These are phyloP conservation scores for Trypanosoma theileri DNA, from an alignment of 208 protist genomes.

Conservation along the genomic window DNA sequence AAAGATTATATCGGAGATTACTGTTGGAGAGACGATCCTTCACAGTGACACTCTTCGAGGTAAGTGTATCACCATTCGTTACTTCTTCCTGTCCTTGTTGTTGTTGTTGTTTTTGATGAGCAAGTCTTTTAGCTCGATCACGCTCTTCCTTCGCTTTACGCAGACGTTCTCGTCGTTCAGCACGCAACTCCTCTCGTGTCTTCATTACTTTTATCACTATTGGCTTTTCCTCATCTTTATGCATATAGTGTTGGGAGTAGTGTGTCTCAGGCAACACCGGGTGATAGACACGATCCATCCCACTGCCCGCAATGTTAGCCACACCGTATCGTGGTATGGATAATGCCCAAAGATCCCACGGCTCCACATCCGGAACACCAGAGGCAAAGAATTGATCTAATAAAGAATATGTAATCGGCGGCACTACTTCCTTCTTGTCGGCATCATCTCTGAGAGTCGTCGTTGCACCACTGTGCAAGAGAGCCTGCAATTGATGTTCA, in stretches of 20 bases:
- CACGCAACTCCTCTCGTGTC: slow-evolving; percentile 64
- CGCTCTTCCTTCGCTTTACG: slow-evolving; percentile 50
- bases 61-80: neutral
- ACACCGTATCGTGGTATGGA: slow-evolving; percentile 59
- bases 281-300: slow-evolving; percentile 50
- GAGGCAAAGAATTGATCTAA: slow-evolving; percentile 46
- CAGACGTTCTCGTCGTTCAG: slow-evolving; percentile 58
- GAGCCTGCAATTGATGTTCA: slow-evolving; percentile 14
- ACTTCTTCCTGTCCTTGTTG: neutral
- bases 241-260: slow-evolving; percentile 55
- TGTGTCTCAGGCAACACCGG: slow-evolving; percentile 55
- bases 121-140: slow-evolving; percentile 34
- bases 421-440: neutral
- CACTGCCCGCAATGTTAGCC: slow-evolving; percentile 21
- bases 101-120: neutral
- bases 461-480: slow-evolving; percentile 8
- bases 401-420: slow-evolving; percentile 40
- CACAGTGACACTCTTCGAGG: slow-evolving; percentile 5
- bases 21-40: slow-evolving; percentile 65
- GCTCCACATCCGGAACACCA: slow-evolving; percentile 81
- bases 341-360: slow-evolving; percentile 79
- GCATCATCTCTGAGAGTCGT: slow-evolving; percentile 17
- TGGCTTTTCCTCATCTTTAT: slow-evolving; percentile 25
- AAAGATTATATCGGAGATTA: slow-evolving; percentile 59
- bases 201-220: slow-evolving; percentile 41